Evolutionary conservation across 108 stramenopile species (phyloP).

Genomic region (Fragilaria radians): DNA sequence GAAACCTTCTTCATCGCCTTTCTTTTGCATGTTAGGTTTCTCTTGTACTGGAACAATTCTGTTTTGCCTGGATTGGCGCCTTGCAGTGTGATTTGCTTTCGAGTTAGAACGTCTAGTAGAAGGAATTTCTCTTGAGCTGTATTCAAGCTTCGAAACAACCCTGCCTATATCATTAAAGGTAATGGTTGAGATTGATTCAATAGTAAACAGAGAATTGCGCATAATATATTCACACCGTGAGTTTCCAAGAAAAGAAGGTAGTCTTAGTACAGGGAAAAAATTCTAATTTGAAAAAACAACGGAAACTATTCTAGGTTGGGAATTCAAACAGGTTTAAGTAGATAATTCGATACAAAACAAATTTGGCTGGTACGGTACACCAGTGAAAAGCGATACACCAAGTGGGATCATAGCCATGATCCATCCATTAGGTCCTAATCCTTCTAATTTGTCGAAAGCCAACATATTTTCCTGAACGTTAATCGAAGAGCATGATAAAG

Average conservation of each 20-base stretch:
- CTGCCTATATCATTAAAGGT: background rate
- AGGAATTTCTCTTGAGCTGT: slow-evolving; percentile 5
- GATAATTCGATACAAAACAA: no score
- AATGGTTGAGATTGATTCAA: background rate
- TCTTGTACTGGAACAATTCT: background rate
- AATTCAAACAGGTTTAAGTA: no score
- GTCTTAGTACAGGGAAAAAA: background rate
- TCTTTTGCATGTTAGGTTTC: background rate
- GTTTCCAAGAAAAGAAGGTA: background rate
- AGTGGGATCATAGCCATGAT: no score
- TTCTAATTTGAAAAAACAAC: background rate
- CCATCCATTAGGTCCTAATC: no score
- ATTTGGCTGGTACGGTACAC: no score
- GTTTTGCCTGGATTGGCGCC: background rate
- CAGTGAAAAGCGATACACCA: no score
- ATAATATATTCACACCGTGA: no score
- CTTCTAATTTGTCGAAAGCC: no score
- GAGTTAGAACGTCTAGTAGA: slow-evolving; percentile 5
- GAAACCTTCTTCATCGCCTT: background rate
- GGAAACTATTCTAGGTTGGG: no score
- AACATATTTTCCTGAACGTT: no score
- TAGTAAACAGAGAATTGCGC: background rate
- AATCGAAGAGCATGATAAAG: no score
- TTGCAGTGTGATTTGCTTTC: background rate
- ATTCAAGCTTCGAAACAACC: background rate